Evolutionary conservation across 2,329 filamentous ascomycete genomes (phyloP).

Genomic region (Metarhizium guizhouense): DNA sequence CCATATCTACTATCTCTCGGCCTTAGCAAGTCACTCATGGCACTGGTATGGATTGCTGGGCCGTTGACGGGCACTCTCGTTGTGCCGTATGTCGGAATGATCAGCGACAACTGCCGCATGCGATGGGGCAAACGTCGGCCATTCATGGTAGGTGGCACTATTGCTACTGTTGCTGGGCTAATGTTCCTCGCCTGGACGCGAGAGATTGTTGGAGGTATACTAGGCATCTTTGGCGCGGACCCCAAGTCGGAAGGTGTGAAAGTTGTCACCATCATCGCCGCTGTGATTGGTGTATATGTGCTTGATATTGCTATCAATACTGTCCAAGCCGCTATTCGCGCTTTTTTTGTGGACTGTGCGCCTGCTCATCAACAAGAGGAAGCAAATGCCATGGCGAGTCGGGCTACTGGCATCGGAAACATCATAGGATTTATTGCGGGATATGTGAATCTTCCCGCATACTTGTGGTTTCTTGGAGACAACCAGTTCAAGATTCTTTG

Average conservation of each 20-base stretch:
- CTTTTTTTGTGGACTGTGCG: constrained; percentile 88
- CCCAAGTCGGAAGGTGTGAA: constrained; percentile 56
- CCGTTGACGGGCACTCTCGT: constrained; percentile 71
- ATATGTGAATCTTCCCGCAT: constrained; percentile 67
- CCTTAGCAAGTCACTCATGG: constrained; percentile 74
- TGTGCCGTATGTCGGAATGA: constrained; percentile 74
- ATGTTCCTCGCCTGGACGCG: constrained; percentile 65
- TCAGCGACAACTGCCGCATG: constrained; percentile 68
- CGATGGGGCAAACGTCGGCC: constrained; percentile 72
- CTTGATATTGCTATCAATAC: constrained; percentile 95
- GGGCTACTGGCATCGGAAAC: constrained; percentile 79
- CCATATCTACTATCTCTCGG: constrained; percentile 73
- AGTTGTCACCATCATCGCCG: constrained; percentile 61
- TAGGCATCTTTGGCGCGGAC: constrained; percentile 63
- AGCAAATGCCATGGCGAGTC: constrained; percentile 89
- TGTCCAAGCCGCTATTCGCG: constrained; percentile 85
- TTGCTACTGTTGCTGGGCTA: constrained; percentile 58
- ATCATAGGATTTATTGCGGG: constrained; percentile 86
- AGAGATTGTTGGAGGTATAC: constrained; percentile 59
- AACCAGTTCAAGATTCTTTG: constrained; percentile 93
- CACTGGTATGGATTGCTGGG: constrained; percentile 77
- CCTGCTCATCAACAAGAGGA: constrained; percentile 89
- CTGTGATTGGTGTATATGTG: constrained; percentile 79
- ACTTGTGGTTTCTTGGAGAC: constrained; percentile 71
- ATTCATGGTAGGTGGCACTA: constrained; percentile 65